These are phyloP conservation scores for Naganishia liquefaciens DNA, from an alignment of 1,284 basidiomycete genomes.

Conservation along the genomic window DNA sequence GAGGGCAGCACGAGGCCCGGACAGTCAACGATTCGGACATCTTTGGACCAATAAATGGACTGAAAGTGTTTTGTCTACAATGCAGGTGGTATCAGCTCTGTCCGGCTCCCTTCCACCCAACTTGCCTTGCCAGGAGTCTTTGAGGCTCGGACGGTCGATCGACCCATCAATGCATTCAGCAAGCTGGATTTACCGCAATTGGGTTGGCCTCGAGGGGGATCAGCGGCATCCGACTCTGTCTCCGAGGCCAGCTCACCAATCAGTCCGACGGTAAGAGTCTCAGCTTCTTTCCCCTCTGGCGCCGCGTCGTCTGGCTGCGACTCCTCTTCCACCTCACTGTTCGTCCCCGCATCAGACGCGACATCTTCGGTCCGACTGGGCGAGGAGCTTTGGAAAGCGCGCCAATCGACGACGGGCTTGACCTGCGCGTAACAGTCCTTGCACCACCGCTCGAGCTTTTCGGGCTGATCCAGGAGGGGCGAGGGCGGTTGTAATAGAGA, in stretches of 20 bases:
- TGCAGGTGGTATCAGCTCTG: slow-evolving; percentile 1
- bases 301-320: slow-evolving; percentile 42
- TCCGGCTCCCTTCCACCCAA: background rate
- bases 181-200: slow-evolving; percentile 92
- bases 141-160: slow-evolving; percentile 77
- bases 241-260: slow-evolving; percentile 61
- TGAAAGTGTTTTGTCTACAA: slow-evolving; percentile 87
- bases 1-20: slow-evolving; percentile 82
- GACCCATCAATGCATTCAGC: slow-evolving; percentile 83
- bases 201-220: slow-evolving; percentile 68
- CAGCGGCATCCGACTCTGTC: background rate
- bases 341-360: slow-evolving; percentile 30
- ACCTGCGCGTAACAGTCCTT: slow-evolving; percentile 67
- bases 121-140: slow-evolving; percentile 79
- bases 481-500: slow-evolving; percentile 71
- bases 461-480: slow-evolving; percentile 59
- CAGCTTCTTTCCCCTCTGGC: slow-evolving; percentile 51
- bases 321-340: slow-evolving; percentile 40
- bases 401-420: slow-evolving; percentile 70
- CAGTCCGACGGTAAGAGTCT: slow-evolving; percentile 75
- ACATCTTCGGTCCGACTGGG: slow-evolving; percentile 4
- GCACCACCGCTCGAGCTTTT: slow-evolving; percentile 55
- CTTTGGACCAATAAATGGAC: slow-evolving; percentile 79
- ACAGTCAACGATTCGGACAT: slow-evolving; percentile 80
- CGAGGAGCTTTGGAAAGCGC: slow-evolving; percentile 46